Conservation (phyloP, 2,329 filamentous ascomycete genomes). For the Hyphodiscus sp. region DNA sequence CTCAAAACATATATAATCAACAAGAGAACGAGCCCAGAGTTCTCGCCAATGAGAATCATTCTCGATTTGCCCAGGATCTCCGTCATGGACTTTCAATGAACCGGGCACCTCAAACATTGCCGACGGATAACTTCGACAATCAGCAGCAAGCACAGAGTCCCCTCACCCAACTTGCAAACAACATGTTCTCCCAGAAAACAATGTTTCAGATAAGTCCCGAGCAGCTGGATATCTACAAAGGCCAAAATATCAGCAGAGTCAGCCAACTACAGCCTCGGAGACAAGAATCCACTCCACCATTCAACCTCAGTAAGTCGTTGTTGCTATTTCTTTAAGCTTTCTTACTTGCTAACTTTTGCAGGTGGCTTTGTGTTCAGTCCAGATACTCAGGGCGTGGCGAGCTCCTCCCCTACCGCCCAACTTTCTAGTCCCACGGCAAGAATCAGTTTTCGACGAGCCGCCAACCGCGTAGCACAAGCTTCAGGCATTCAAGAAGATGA, state of each 20-base stretch:
- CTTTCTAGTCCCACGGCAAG: constrained; percentile 25
- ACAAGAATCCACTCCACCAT: constrained; percentile 26
- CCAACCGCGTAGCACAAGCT: constrained; percentile 6
- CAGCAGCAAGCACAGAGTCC: constrained; percentile 9
- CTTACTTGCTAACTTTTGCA: constrained; percentile 14
- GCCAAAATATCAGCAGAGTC: constrained; percentile 9
- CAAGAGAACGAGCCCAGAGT: constrained; percentile 10
- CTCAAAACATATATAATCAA: constrained; percentile 15
- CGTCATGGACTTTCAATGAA: constrained; percentile 14
- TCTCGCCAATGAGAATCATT: constrained; percentile 24
- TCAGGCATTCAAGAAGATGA: not conserved
- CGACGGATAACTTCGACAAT: not conserved
- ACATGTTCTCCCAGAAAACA: constrained; percentile 20
- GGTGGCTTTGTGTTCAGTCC: constrained; percentile 19
- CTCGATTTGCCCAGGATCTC: constrained; percentile 22
- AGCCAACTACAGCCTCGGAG: constrained; percentile 20
- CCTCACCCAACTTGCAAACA: constrained; percentile 17
- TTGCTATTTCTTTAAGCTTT: not conserved
- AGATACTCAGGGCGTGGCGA: not conserved
- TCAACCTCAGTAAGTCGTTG: constrained; percentile 23
- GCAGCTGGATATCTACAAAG: constrained; percentile 10
- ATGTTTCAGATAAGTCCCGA: constrained; percentile 6
- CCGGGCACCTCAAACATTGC: not conserved
- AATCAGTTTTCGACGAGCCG: constrained; percentile 21
- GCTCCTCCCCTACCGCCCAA: constrained; percentile 18